These are phyloP conservation scores for Apophysomyces variabilis DNA, from an alignment of 371 early-diverging fungal species.

Conservation along the genomic window DNA sequence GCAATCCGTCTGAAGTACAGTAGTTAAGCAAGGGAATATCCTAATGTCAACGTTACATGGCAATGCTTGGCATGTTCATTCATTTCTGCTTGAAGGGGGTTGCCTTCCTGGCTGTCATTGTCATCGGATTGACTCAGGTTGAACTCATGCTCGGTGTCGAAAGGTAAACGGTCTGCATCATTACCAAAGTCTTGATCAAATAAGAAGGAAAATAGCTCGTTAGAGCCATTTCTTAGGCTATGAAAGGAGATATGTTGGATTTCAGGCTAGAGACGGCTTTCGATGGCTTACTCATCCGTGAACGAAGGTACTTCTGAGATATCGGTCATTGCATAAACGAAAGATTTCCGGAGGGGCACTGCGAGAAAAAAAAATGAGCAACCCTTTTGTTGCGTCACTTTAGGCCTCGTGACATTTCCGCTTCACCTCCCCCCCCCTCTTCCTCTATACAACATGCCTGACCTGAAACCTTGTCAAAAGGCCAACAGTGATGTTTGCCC, in stretches of 20 bases:
- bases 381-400: too few relatives aligned
- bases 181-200: conserved; percentile 8
- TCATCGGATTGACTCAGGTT: not conserved
- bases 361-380: too few relatives aligned
- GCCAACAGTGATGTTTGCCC: too few relatives aligned
- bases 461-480: too few relatives aligned
- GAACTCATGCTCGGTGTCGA: not conserved
- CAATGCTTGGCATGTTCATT: not conserved
- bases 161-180: not conserved
- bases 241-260: too few relatives aligned
- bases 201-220: not conserved
- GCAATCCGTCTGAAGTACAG: conserved; percentile 2
- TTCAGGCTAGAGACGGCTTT: not conserved
- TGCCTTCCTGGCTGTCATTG: not conserved
- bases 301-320: conserved; percentile 11
- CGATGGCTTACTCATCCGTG: not conserved
- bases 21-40: not conserved
- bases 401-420: too few relatives aligned
- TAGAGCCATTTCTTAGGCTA: not conserved
- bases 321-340: conserved; percentile 9
- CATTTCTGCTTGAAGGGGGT: not conserved
- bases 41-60: not conserved
- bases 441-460: too few relatives aligned
- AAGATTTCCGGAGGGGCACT: not conserved
- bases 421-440: too few relatives aligned